Evolutionary conservation across 2,329 filamentous ascomycete genomes (phyloP).

Genomic region (Penicillium sp.): DNA sequence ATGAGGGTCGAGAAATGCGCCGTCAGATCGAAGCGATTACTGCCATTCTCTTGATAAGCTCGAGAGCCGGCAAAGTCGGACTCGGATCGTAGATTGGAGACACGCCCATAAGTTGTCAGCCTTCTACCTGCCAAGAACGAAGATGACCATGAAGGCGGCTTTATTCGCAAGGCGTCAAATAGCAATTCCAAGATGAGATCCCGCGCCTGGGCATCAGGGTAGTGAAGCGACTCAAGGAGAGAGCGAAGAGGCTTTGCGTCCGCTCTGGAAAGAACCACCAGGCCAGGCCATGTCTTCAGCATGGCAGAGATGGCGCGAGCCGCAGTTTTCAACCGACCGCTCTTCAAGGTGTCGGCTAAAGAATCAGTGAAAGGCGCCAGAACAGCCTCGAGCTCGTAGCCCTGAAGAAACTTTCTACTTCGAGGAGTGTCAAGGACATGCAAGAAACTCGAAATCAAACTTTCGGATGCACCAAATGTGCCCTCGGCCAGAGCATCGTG

Average conservation of each 20-base stretch:
- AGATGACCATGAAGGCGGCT: constrained; percentile 88
- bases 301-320: constrained; percentile 88
- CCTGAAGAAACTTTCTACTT: constrained; percentile 72
- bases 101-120: constrained; percentile 92
- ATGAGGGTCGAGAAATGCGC: constrained; percentile 91
- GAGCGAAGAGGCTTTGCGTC: constrained; percentile 79
- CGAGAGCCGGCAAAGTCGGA: constrained; percentile 48
- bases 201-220: constrained; percentile 50
- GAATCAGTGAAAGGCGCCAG: constrained; percentile 93
- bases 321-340: constrained; percentile 71
- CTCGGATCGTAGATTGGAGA: constrained; percentile 71
- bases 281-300: constrained; percentile 86
- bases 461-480: constrained; percentile 86
- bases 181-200: constrained; percentile 85
- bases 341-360: constrained; percentile 49
- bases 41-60: constrained; percentile 60
- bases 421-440: constrained; percentile 82
- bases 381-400: constrained; percentile 80
- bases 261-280: constrained; percentile 83
- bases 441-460: constrained; percentile 77
- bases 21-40: constrained; percentile 64
- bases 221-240: constrained; percentile 61
- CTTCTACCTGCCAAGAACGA: constrained; percentile 89
- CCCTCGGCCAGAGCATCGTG: constrained; percentile 89
- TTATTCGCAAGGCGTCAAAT: constrained; percentile 79